Evolutionary conservation across 2,329 filamentous ascomycete species (phyloP).

Genomic region (Pseudogymnoascus sp.): DNA sequence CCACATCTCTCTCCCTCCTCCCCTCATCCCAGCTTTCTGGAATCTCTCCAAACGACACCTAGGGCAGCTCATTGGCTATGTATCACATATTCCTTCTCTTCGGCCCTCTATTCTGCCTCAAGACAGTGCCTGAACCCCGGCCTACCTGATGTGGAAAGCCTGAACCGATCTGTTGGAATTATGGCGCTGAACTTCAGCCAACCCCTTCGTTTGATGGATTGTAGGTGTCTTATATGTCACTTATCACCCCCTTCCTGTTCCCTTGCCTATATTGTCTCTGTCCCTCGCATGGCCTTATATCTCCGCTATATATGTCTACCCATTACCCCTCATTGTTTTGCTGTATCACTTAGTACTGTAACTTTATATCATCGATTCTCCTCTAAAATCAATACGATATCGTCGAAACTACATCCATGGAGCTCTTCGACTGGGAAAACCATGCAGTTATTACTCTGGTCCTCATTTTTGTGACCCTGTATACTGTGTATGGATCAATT

Average conservation of each 20-base stretch:
- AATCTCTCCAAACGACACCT: neutral
- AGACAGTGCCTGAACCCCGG: neutral
- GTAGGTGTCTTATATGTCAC: neutral
- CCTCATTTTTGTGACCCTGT: neutral
- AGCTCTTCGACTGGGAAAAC: neutral
- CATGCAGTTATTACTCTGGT: neutral
- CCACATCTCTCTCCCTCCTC: neutral
- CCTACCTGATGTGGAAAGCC: neutral
- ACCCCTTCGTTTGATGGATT: neutral
- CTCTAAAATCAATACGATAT: neutral
- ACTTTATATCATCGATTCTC: neutral
- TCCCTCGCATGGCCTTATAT: neutral
- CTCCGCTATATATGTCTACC: neutral
- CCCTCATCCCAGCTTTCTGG: neutral
- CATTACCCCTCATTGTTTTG: neutral
- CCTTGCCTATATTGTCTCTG: neutral
- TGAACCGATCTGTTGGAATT: neutral
- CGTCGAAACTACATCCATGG: neutral
- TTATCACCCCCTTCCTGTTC: neutral
- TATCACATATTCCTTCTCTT: neutral
- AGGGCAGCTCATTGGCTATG: neutral
- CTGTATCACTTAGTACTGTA: neutral
- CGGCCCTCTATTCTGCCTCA: neutral
- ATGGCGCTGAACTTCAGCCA: neutral
- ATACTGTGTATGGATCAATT: neutral